Base-by-base conservation (phyloP, 140 eudicot species). In the Erigeron philadelphicus region DNA sequence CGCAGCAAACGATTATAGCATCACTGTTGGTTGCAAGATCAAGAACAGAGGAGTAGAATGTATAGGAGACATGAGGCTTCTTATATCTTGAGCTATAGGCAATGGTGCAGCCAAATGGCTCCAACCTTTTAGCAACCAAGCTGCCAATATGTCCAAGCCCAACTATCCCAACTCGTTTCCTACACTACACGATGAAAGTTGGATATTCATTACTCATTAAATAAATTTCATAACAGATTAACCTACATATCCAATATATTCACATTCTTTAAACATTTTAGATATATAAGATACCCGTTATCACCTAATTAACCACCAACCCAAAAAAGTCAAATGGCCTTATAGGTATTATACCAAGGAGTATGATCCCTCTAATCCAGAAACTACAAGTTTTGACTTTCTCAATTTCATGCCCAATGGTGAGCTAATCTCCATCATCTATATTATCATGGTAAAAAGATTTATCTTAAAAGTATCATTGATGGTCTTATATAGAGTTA, bases 111-210 rank as follows among this genome's bases (percentile, higher is more conserved):
- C 84, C 82, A 18, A 85, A 85, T 15, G 82, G 66, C 72, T 80
- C 74, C 13, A 85, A 76, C 68, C 88, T 71, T 66, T 66, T 81
- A 3, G 84, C 84, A 11, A 83, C 69, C 61, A 64, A 25, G 17
- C 57, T 74, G 57, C 88, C 93, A 6, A 86, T 86, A 66, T 74
- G 75, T 49, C 93, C 93, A 15, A 83, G 61, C 23, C 93, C 93
- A 5, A 86, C 72, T 47, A 86, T 86, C 12, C 93, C 93, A 2
- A 86, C 78, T 11, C 86, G 74, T 63, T 81, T 86, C 7, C 81
- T 84, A 9, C 86, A 60, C 93, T 86, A 11, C 9, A 68, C 2
- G 9, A 23, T 8, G n/a, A 15, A 13, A 41, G 52, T 35, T 4
- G 21, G 68, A 16, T 17, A 21, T 21, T 4, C 31, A 59, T 11